phyloP scores from a whole-genome alignment of 2,329 filamentous ascomycete genomes.

The Thermomyces lanuginosus region DNA sequence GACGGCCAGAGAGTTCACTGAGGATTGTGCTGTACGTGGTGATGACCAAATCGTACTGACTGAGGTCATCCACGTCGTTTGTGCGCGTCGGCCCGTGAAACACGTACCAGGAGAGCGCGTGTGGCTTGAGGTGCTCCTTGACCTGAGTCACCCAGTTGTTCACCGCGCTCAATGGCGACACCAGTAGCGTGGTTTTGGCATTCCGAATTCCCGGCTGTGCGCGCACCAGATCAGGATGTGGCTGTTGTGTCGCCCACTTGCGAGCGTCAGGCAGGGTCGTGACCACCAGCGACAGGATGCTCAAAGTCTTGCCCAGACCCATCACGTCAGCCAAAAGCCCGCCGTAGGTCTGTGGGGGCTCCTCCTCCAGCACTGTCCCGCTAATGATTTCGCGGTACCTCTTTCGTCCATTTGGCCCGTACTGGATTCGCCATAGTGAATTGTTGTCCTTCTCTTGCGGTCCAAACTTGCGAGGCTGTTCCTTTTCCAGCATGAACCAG shows the following conservation, averaged over 20 bases:
- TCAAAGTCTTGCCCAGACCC: slow-evolving; percentile 76
- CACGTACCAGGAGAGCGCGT: slow-evolving; percentile 54
- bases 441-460: slow-evolving; percentile 45
- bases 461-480: slow-evolving; percentile 47
- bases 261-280: slow-evolving; percentile 46
- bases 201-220: slow-evolving; percentile 37
- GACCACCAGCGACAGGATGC: slow-evolving; percentile 62
- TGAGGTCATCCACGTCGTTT: slow-evolving; percentile 50
- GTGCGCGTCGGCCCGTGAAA: slow-evolving; percentile 72
- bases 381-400: slow-evolving; percentile 76
- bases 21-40: slow-evolving; percentile 85
- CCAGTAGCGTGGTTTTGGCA: slow-evolving; percentile 62
- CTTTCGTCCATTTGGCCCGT: slow-evolving; percentile 39
- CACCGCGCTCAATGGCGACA: slow-evolving; percentile 80
- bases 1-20: slow-evolving; percentile 54
- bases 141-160: slow-evolving; percentile 94
- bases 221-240: slow-evolving; percentile 25
- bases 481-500: slow-evolving; percentile 67
- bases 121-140: slow-evolving; percentile 55
- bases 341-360: slow-evolving; percentile 51
- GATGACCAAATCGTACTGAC: slow-evolving; percentile 66
- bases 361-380: slow-evolving; percentile 42
- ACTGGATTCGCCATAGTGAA: slow-evolving; percentile 59
- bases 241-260: slow-evolving; percentile 42
- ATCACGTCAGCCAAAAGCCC: slow-evolving; percentile 75